Base-by-base conservation (phyloP, 768 basidiomycete species). In the Amanita jacksonii region DNA sequence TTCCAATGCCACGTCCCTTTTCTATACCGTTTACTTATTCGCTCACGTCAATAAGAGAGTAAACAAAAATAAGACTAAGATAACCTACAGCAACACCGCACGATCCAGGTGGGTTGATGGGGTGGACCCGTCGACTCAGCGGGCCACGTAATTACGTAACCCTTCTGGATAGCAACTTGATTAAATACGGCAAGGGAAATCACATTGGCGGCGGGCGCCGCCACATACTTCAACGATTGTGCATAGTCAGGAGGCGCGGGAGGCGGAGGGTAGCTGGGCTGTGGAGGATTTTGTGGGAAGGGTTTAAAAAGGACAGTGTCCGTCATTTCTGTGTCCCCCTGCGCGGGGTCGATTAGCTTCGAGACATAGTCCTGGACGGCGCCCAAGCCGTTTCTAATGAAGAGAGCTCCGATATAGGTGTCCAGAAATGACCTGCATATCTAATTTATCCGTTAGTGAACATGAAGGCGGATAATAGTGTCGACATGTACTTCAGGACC, bases 351-450 rank as follows among this genome's bases (percentile, higher is more conserved):
- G 39, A 83, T 63, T 20, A 82, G 64, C 41, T 63, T 64, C 38
- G 72, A 72, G 24, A 83, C 70, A 81, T 81, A 85, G 18, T 59
- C 52, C 53, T 77, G 67, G 38, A 83, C 65, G 5, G 57, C 54
- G 3, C 53, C 34, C 27, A 73, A 54, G 16, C 81, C 82, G 43
- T 66, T 71, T 40, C 74, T 72, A n/a, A 71, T 63, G 56, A 73
- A 79, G 9, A 81, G 58, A n/a, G 79, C 83, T 7, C 80, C 83
- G 9, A 84, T 63, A 49, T 82, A 84, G 15, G 73, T 72, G 52
- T 53, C 49, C 81, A 81, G 38, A 79, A 70, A 34, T 58, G 61
- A 20, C 65, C 65, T 43, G 74, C 27, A 54, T 23, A 43, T 41
- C 41, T 40, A 38, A 39, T 16, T n/a, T n/a, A 23, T 3, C 31